Evolutionary conservation across 2,329 filamentous ascomycete genomes (phyloP).

Genomic region (Pyrenochaeta sp.): DNA sequence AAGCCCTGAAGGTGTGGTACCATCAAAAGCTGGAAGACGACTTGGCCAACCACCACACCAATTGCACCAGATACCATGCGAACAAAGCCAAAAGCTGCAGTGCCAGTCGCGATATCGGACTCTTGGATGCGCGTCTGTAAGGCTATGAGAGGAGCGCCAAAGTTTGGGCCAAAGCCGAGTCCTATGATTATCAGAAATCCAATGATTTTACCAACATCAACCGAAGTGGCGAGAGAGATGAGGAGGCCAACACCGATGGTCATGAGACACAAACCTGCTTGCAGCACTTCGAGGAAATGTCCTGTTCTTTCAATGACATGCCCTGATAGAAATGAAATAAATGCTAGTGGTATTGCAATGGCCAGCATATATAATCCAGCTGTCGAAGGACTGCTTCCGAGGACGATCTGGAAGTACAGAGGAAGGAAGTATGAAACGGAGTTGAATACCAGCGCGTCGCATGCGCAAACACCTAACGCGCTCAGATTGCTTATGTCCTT

Average conservation of each 20-base stretch:
- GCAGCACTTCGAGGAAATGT: constrained; percentile 50
- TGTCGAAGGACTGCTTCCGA: constrained; percentile 65
- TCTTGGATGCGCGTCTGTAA: constrained; percentile 67
- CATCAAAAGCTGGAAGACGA: constrained; percentile 66
- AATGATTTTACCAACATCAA: constrained; percentile 48
- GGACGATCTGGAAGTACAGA: constrained; percentile 76
- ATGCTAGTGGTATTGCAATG: constrained; percentile 58
- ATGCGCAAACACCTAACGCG: constrained; percentile 59
- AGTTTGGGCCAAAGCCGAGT: constrained; percentile 62
- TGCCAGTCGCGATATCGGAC: constrained; percentile 61
- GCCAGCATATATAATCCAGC: constrained; percentile 70
- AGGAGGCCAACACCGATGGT: constrained; percentile 47
- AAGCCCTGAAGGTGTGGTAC: constrained; percentile 48
- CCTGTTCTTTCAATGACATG: constrained; percentile 56
- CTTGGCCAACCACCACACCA: constrained; percentile 60
- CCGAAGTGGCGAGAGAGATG: constrained; percentile 26
- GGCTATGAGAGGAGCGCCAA: constrained; percentile 62
- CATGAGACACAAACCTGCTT: constrained; percentile 41
- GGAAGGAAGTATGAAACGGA: constrained; percentile 75
- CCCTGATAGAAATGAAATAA: constrained; percentile 57
- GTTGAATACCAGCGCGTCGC: constrained; percentile 68
- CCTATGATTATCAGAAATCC: constrained; percentile 61
- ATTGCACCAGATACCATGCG: constrained; percentile 56
- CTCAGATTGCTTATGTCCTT: constrained; percentile 64
- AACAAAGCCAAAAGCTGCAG: constrained; percentile 60